Conservation (phyloP, 2,329 filamentous ascomycete genomes). For the Xylariaceae sp. region DNA sequence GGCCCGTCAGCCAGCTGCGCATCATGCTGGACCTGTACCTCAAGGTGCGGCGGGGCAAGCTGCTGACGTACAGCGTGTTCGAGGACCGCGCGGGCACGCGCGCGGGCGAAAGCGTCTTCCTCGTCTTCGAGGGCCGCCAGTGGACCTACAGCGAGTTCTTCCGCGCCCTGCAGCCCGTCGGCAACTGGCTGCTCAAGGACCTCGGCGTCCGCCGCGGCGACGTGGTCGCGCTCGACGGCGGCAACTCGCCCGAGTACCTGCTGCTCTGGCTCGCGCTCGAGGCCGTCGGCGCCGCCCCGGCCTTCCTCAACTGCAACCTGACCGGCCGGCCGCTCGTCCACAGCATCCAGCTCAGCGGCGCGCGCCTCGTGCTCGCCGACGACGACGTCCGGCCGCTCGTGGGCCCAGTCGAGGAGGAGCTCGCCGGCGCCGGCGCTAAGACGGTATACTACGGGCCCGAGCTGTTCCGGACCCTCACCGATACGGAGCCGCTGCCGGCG, state of each 20-base stretch:
- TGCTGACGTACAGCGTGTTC: conserved; percentile 16
- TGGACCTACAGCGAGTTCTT: conserved; percentile 53
- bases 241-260: conserved; percentile 59
- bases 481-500: conserved; percentile 43
- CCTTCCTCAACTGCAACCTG: conserved; percentile 64
- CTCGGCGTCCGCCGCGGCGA: conserved; percentile 49
- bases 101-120: conserved; percentile 15
- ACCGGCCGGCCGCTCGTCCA: conserved; percentile 56
- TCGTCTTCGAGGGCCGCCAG: conserved; percentile 52
- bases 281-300: conserved; percentile 57
- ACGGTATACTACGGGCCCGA: conserved; percentile 44
- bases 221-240: conserved; percentile 57
- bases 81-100: conserved; percentile 17
- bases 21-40: conserved; percentile 36
- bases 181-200: conserved; percentile 51
- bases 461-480: conserved; percentile 33
- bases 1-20: conserved; percentile 28
- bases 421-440: conserved; percentile 45
- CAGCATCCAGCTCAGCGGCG: conserved; percentile 50
- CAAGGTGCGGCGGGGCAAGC: conserved; percentile 12
- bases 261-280: conserved; percentile 58
- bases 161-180: conserved; percentile 47
- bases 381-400: conserved; percentile 42
- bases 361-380: conserved; percentile 51
- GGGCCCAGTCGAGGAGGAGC: conserved; percentile 50